Percentiles rank a stretch among this genome's conserved stretches.
phyloP scores from a whole-genome alignment of 148 eudicot species.

The Rhododendron griersonianum region DNA sequence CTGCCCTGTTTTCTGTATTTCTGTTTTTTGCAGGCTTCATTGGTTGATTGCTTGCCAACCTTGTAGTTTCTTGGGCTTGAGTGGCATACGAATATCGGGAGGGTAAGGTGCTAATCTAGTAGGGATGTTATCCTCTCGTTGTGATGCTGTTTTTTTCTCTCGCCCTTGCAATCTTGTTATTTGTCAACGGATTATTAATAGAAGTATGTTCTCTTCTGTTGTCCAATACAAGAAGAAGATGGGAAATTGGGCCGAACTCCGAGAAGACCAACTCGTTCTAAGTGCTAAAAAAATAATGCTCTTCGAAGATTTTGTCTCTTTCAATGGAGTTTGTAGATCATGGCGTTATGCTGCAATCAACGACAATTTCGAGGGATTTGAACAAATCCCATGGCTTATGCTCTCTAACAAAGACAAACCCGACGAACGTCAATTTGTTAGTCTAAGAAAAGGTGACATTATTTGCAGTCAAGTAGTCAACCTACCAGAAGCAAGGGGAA shows the following conservation, averaged over 20 bases:
- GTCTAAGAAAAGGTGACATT: not conserved
- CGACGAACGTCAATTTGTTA: not conserved
- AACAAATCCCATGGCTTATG: constrained; percentile 11
- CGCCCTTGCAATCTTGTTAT: too few relatives aligned
- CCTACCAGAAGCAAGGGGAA: constrained; percentile 1
- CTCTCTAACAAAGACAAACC: not conserved
- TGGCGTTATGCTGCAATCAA: not conserved
- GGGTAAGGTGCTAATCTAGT: too few relatives aligned
- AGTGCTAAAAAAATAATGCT: not conserved
- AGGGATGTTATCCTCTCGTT: not conserved
- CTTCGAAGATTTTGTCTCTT: not conserved
- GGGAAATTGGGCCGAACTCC: not conserved
- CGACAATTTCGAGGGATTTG: not conserved
- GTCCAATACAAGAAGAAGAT: too few relatives aligned
- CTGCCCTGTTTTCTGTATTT: too few relatives aligned
- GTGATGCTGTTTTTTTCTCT: not conserved
- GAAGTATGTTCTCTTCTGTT: not conserved
- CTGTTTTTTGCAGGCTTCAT: too few relatives aligned
- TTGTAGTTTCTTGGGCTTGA: too few relatives aligned
- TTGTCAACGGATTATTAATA: too few relatives aligned
- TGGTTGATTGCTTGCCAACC: too few relatives aligned
- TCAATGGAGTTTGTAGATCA: not conserved
- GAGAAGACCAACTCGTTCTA: not conserved
- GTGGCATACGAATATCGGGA: too few relatives aligned
- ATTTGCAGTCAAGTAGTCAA: not conserved